Evolutionary conservation across 2,329 filamentous ascomycete species (phyloP).

Genomic region (Drechslerella coelobrocha): DNA sequence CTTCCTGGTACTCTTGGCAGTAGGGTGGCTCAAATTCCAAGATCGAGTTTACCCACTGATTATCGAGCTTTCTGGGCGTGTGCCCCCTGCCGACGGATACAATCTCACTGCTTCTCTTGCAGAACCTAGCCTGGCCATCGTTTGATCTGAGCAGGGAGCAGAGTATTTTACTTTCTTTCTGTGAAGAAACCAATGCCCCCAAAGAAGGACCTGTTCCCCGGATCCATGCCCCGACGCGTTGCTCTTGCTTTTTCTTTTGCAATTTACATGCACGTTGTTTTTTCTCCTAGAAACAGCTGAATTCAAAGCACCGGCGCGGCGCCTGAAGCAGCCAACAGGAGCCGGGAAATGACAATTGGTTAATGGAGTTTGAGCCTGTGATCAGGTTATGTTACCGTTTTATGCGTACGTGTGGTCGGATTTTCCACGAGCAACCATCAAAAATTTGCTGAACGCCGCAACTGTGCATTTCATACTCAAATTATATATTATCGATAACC

Average conservation of each 20-base stretch:
- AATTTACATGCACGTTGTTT: too few relatives aligned
- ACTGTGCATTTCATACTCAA: too few relatives aligned
- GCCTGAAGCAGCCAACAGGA: too few relatives aligned
- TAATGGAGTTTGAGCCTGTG: too few relatives aligned
- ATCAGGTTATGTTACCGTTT: too few relatives aligned
- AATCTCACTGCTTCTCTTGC: neutral
- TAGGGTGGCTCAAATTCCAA: neutral
- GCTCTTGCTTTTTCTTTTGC: conserved; percentile 31
- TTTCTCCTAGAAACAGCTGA: conserved; percentile 1
- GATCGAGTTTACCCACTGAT: conserved; percentile 13
- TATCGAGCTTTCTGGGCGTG: conserved; percentile 4
- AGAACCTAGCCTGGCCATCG: neutral
- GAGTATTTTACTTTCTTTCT: conserved; percentile 25
- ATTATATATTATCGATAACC: too few relatives aligned
- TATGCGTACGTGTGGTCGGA: too few relatives aligned
- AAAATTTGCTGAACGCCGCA: too few relatives aligned
- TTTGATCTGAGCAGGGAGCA: conserved; percentile 10
- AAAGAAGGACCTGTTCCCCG: conserved; percentile 22
- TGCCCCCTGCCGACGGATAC: neutral
- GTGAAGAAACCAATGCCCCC: conserved; percentile 9
- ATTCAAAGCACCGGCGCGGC: conserved; percentile 13
- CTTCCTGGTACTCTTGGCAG: neutral
- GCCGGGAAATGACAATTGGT: too few relatives aligned
- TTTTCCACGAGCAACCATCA: too few relatives aligned
- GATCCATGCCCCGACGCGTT: conserved; percentile 31